Evolutionary conservation across 495 filamentous ascomycete genomes (phyloP).

Genomic region (Aspergillus sclerotiicarbonarius): DNA sequence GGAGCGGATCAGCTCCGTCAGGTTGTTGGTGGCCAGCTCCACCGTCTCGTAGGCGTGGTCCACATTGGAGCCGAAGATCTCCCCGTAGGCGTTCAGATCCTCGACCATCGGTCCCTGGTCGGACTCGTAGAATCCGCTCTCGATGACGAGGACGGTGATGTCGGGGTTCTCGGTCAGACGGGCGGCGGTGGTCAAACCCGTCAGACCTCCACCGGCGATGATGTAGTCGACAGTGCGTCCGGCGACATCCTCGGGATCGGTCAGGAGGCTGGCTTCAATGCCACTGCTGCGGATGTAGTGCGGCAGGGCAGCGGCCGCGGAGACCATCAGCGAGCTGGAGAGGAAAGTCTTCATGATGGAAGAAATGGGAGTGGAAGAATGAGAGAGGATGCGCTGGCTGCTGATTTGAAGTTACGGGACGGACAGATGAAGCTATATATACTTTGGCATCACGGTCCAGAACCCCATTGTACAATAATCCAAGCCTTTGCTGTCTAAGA

Average conservation of each 20-base stretch:
- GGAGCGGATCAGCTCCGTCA: constrained; percentile 16
- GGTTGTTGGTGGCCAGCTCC: constrained; percentile 16
- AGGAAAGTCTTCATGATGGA: constrained; percentile 13
- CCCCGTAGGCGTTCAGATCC: constrained; percentile 34
- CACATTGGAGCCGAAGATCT: constrained; percentile 31
- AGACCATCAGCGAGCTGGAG: not conserved
- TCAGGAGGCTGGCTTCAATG: constrained; percentile 23
- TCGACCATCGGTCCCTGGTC: constrained; percentile 33
- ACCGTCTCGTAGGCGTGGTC: constrained; percentile 22
- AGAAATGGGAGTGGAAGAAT: not conserved
- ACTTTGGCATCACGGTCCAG: not conserved
- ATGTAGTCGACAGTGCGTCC: constrained; percentile 28
- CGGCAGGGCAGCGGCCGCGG: constrained; percentile 9
- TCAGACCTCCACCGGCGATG: constrained; percentile 34
- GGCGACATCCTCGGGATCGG: constrained; percentile 20
- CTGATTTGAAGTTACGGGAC: not conserved
- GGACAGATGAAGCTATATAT: not conserved
- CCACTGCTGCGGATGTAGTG: constrained; percentile 12
- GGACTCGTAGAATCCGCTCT: constrained; percentile 42
- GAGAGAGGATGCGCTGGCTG: not conserved
- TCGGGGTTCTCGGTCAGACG: constrained; percentile 45
- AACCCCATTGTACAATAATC: not conserved
- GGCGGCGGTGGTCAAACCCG: constrained; percentile 33
- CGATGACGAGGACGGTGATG: constrained; percentile 51
- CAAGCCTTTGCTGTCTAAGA: not conserved